A percentile compares a stretch with the other conserved stretches of the same genome.
Evolutionary conservation across 2,329 filamentous ascomycete species (phyloP).

Genomic region (Ophiostoma himal-ulmi): DNA sequence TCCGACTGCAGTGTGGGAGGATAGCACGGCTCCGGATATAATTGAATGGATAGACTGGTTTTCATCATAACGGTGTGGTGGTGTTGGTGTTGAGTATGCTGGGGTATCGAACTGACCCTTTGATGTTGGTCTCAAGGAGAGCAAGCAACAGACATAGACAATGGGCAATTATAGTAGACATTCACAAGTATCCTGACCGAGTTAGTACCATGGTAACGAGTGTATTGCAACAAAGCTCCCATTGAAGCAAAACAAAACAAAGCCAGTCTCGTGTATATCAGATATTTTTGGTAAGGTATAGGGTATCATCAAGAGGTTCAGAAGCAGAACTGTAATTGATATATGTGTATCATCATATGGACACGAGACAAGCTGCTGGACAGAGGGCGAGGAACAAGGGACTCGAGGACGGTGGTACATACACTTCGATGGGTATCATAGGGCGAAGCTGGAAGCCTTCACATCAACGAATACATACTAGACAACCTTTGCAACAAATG

Average conservation of each 20-base stretch:
- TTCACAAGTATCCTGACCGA: neutral
- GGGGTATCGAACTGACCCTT: slow-evolving; percentile 9
- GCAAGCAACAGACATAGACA: slow-evolving; percentile 1
- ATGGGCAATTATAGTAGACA: neutral
- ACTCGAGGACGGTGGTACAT: slow-evolving; percentile 6
- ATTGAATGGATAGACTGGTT: slow-evolving; percentile 72
- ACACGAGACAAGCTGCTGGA: slow-evolving; percentile 29
- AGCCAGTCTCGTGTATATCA: slow-evolving; percentile 24
- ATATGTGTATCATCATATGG: slow-evolving; percentile 58
- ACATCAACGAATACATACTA: too few species aligned
- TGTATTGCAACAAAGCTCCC: slow-evolving; percentile 16
- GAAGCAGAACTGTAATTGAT: slow-evolving; percentile 66
- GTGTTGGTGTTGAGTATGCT: neutral
- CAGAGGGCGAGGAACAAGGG: neutral
- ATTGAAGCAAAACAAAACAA: slow-evolving; percentile 14
- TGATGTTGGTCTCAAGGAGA: slow-evolving; percentile 1
- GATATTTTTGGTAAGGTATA: slow-evolving; percentile 49
- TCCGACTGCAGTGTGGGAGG: slow-evolving; percentile 63
- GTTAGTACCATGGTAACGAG: neutral
- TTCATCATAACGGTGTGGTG: slow-evolving; percentile 45
- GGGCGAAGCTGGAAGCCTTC: neutral
- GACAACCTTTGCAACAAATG: slow-evolving; percentile 15
- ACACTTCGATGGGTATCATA: neutral
- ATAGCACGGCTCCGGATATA: slow-evolving; percentile 62
- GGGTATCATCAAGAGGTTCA: slow-evolving; percentile 60